A percentile compares a stretch with the other conserved stretches of the same genome.
These are phyloP conservation scores for Mycena sp. DNA, from an alignment of 1,284 basidiomycete species.

Conservation along the genomic window DNA sequence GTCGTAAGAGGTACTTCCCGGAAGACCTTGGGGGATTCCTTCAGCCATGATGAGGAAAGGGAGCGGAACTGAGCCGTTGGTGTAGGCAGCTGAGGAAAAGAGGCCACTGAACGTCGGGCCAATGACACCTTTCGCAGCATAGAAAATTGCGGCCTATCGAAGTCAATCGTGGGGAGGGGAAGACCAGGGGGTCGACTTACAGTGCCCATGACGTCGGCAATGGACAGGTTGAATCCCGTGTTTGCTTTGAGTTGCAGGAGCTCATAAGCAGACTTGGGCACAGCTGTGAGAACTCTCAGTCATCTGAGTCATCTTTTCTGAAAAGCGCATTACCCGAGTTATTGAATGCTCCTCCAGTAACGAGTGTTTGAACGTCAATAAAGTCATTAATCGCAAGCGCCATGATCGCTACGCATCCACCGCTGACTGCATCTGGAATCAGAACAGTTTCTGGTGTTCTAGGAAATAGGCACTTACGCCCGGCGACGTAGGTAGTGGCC, in stretches of 20 bases:
- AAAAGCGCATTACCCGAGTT: slow-evolving; percentile 11
- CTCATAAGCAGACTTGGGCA: slow-evolving; percentile 7
- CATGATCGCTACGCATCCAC: slow-evolving; percentile 12
- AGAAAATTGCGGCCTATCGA: slow-evolving; percentile 7
- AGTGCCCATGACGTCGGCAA: slow-evolving; percentile 8
- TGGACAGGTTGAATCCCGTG: slow-evolving; percentile 15
- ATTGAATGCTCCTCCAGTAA: slow-evolving; percentile 14
- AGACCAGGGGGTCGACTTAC: not conserved
- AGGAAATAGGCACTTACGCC: slow-evolving; percentile 9
- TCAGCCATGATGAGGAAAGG: slow-evolving; percentile 18
- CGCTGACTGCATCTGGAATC: slow-evolving; percentile 14
- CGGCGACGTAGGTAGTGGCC: slow-evolving; percentile 19
- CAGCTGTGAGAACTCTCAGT: not conserved
- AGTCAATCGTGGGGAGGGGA: not conserved
- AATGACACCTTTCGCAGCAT: slow-evolving; percentile 1
- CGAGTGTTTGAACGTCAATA: slow-evolving; percentile 14
- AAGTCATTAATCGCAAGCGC: slow-evolving; percentile 18
- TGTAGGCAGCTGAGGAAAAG: slow-evolving; percentile 12
- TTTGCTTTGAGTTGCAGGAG: slow-evolving; percentile 14
- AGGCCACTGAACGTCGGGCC: slow-evolving; percentile 11
- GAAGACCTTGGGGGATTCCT: slow-evolving; percentile 11
- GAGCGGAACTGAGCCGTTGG: slow-evolving; percentile 16
- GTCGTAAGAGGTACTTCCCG: slow-evolving; percentile 12
- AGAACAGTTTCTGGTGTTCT: not conserved
- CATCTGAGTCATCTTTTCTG: not conserved